A percentile compares a stretch with the other conserved stretches of the same genome.
These are phyloP conservation scores for Calonectria multiphialidica DNA, from an alignment of 2,329 filamentous ascomycete genomes.

Conservation along the genomic window DNA sequence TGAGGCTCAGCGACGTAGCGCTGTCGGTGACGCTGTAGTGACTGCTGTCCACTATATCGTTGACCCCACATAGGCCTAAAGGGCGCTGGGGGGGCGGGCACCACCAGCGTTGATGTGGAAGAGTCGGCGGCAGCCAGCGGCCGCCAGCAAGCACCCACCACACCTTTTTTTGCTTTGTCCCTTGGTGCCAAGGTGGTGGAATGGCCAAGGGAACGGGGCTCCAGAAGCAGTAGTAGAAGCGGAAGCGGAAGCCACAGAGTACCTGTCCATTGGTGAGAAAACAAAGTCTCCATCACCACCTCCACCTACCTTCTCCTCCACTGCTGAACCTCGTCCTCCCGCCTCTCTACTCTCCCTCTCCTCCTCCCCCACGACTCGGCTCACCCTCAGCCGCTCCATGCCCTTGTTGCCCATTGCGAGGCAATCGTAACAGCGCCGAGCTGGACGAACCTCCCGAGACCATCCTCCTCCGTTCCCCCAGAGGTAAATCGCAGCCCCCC, in stretches of 20 bases:
- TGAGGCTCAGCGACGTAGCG: neutral
- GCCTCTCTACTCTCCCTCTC: conserved; percentile 46
- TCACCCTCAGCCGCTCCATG: conserved; percentile 47
- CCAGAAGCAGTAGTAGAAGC: conserved; percentile 18
- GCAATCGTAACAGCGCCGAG: conserved; percentile 53
- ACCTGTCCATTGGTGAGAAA: conserved; percentile 20
- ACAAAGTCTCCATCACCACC: conserved; percentile 32
- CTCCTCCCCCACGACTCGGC: conserved; percentile 40
- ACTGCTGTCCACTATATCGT: neutral
- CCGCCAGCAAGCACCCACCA: conserved; percentile 20
- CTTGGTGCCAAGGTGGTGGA: conserved; percentile 7
- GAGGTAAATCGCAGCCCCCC: conserved; percentile 45
- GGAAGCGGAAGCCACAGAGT: conserved; percentile 48
- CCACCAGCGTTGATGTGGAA: conserved; percentile 1
- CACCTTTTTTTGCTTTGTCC: conserved; percentile 12
- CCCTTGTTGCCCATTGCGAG: conserved; percentile 54
- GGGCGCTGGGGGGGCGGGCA: neutral
- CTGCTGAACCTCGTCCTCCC: conserved; percentile 58
- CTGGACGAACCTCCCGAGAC: conserved; percentile 50
- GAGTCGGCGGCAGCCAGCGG: conserved; percentile 14
- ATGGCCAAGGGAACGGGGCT: conserved; percentile 4
- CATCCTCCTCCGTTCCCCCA: conserved; percentile 36
- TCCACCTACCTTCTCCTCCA: conserved; percentile 35
- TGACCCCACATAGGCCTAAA: neutral
- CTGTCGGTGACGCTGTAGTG: neutral